These are phyloP conservation scores for Fusarium cicatricum DNA, from an alignment of 2,329 filamentous ascomycete species.

Conservation along the genomic window DNA sequence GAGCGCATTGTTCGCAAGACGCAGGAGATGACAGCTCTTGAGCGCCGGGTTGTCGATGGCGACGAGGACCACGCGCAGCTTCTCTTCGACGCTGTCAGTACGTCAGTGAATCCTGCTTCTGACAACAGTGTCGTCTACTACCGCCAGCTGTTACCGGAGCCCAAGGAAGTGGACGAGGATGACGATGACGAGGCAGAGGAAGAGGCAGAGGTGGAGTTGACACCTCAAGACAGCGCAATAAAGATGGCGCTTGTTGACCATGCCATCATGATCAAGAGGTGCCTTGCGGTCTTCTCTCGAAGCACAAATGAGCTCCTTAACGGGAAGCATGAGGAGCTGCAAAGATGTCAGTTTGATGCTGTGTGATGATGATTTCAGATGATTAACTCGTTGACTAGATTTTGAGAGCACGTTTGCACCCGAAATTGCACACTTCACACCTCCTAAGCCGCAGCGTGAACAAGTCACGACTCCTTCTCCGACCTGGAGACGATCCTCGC, in stretches of 20 bases:
- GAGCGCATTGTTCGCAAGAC: conserved; percentile 93
- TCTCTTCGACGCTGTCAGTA: conserved; percentile 77
- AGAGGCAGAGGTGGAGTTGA: conserved; percentile 58
- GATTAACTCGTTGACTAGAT: conserved; percentile 51
- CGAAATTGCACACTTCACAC: conserved; percentile 70
- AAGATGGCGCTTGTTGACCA: conserved; percentile 89
- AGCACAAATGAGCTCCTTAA: conserved; percentile 67
- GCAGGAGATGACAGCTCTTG: conserved; percentile 78
- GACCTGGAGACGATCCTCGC: conserved; percentile 60
- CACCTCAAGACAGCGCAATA: conserved; percentile 77
- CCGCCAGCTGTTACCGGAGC: conserved; percentile 72
- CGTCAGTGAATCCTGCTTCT: conserved; percentile 77
- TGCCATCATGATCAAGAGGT: conserved; percentile 85
- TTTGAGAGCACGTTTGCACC: conserved; percentile 70
- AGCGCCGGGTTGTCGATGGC: conserved; percentile 76
- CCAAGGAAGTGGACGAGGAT: conserved; percentile 52
- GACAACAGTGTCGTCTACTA: conserved; percentile 84
- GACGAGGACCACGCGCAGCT: conserved; percentile 74
- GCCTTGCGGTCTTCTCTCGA: conserved; percentile 73
- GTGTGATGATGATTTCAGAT: not conserved
- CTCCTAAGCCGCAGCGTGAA: conserved; percentile 55
- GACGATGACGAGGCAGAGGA: conserved; percentile 53
- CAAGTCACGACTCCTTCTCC: conserved; percentile 54
- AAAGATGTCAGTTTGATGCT: conserved; percentile 63
- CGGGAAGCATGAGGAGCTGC: conserved; percentile 66